Percentiles rank a stretch among this genome's conserved stretches.
Conservation (phyloP, 2,329 filamentous ascomycete species). For the Scedosporium minutisporum region DNA sequence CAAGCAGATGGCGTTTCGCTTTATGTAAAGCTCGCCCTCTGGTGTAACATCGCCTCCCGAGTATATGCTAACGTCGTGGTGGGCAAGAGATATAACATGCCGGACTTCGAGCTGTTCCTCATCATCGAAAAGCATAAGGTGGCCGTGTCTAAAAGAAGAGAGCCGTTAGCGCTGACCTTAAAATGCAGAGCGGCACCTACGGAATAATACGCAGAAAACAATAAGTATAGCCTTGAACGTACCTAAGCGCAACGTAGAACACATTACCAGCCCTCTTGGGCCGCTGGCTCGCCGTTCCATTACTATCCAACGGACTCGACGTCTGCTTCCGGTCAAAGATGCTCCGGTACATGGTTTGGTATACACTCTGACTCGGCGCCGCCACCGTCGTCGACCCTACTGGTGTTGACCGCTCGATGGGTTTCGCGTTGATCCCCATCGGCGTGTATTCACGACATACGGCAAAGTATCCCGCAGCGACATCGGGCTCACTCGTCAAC, state of each 20-base stretch:
- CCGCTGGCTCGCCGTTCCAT: conserved; percentile 37
- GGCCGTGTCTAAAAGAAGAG: conserved; percentile 58
- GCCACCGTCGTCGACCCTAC: conserved; percentile 65
- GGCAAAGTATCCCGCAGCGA: conserved; percentile 88
- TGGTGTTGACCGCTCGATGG: conserved; percentile 76
- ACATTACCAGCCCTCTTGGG: conserved; percentile 69
- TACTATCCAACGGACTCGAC: conserved; percentile 36
- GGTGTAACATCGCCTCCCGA: conserved; percentile 68
- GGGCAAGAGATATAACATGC: conserved; percentile 85
- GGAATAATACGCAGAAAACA: conserved; percentile 2
- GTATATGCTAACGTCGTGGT: conserved; percentile 79
- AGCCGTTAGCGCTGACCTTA: conserved; percentile 7
- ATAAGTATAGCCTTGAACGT: conserved; percentile 17
- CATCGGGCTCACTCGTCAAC: conserved; percentile 56
- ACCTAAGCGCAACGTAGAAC: conserved; percentile 87
- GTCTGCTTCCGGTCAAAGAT: conserved; percentile 74
- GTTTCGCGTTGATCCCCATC: conserved; percentile 85
- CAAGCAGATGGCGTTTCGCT: conserved; percentile 79
- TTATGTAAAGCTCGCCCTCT: conserved; percentile 92
- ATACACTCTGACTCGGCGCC: conserved; percentile 82
- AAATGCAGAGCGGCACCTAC: not conserved
- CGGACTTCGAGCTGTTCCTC: conserved; percentile 90
- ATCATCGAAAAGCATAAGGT: conserved; percentile 96
- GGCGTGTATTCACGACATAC: conserved; percentile 88
- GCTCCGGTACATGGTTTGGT: conserved; percentile 95